Evolutionary conservation across 2,329 filamentous ascomycete species (phyloP).

Genomic region (Fusarium humuli): DNA sequence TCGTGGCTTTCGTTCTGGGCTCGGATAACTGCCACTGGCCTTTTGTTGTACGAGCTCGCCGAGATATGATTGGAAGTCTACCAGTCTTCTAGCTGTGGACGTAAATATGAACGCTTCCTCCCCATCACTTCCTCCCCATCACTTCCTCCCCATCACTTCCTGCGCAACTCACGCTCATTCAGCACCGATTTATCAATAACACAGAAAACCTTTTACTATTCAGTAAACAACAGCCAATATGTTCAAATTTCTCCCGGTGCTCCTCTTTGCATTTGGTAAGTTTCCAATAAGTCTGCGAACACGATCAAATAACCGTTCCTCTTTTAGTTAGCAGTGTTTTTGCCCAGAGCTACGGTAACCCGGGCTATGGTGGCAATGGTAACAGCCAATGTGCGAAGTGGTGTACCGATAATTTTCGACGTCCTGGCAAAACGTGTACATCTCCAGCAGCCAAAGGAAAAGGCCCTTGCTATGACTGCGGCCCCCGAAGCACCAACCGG

Average conservation of each 20-base stretch:
- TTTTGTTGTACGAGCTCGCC: too few species aligned
- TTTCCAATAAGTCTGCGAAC: neutral
- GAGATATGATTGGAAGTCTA: too few species aligned
- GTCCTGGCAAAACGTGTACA: neutral
- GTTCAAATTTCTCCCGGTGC: neutral
- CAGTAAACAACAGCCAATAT: neutral
- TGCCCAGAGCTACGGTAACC: neutral
- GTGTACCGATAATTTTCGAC: neutral
- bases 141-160: too few species aligned
- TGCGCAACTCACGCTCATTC: too few species aligned
- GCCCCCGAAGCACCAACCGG: neutral
- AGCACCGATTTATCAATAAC: too few species aligned
- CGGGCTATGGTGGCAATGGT: neutral
- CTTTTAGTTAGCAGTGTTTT: neutral
- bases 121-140: too few species aligned
- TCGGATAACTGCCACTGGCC: too few species aligned
- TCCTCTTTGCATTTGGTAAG: neutral
- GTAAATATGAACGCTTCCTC: neutral
- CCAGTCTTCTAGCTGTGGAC: too few species aligned
- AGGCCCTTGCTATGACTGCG: neutral
- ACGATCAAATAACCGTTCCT: neutral
- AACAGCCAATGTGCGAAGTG: neutral
- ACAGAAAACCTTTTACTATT: neutral
- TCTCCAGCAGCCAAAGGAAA: neutral
- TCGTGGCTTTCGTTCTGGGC: too few species aligned